These are phyloP conservation scores for Hyphodiscus sp. DNA, from an alignment of 2,329 filamentous ascomycete species.

Conservation along the genomic window DNA sequence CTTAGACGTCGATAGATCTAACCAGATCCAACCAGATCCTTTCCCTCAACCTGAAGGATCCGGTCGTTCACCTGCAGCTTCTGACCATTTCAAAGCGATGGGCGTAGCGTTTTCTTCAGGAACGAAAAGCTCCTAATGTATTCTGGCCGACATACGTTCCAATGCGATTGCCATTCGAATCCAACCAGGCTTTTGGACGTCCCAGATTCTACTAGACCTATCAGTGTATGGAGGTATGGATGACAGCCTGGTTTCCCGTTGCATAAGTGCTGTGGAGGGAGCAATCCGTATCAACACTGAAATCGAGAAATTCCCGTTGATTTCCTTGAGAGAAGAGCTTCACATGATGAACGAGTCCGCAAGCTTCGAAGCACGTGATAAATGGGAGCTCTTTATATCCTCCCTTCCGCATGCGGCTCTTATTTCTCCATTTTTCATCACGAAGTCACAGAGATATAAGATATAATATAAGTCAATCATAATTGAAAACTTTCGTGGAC, in stretches of 20 bases:
- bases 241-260: background rate
- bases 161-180: background rate
- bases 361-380: background rate
- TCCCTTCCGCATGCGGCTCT: background rate
- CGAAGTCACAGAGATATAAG: background rate
- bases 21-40: too few species aligned
- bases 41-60: too few species aligned
- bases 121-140: too few species aligned
- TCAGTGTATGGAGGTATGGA: background rate
- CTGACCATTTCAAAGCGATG: background rate
- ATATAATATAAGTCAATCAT: background rate
- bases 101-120: too few species aligned
- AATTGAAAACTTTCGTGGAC: background rate
- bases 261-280: background rate
- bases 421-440: background rate
- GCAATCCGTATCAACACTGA: background rate
- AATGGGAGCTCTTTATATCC: background rate
- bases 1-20: too few species aligned
- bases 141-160: too few species aligned
- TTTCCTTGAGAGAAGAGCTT: background rate
- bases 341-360: background rate
- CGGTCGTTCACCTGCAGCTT: background rate
- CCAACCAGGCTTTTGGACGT: background rate
- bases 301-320: background rate
- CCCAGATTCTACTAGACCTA: too few species aligned